These are phyloP conservation scores for Yamadazyma trypodendri DNA, from an alignment of 1,139 yeast species.

Conservation along the genomic window DNA sequence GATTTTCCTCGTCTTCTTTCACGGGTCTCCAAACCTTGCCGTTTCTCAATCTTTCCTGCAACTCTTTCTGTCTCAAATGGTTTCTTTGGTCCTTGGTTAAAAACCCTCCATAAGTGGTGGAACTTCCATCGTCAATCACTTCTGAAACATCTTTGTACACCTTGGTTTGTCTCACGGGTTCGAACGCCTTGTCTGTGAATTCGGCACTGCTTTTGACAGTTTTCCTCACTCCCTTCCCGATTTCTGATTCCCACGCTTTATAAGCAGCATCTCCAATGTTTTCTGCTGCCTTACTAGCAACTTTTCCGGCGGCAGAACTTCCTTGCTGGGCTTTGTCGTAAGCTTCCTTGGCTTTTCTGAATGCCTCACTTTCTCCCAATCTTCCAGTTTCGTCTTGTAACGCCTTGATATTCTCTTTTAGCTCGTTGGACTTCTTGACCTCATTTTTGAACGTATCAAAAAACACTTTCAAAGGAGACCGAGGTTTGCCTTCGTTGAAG, in stretches of 20 bases:
- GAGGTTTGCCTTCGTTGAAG: slow-evolving; percentile 25
- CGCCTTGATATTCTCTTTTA: slow-evolving; percentile 91
- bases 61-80: slow-evolving; percentile 66
- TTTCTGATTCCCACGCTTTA: slow-evolving; percentile 96
- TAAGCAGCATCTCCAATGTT: slow-evolving; percentile 87
- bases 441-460: slow-evolving; percentile 88
- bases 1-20: slow-evolving; percentile 82
- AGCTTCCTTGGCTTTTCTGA: slow-evolving; percentile 90
- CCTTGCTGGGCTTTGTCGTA: slow-evolving; percentile 82
- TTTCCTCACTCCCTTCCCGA: slow-evolving; percentile 82
- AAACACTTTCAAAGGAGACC: slow-evolving; percentile 89
- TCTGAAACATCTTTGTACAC: slow-evolving; percentile 87
- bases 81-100: slow-evolving; percentile 83
- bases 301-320: slow-evolving; percentile 78
- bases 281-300: slow-evolving; percentile 87
- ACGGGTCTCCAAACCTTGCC: slow-evolving; percentile 66
- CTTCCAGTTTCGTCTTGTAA: slow-evolving; percentile 95
- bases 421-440: slow-evolving; percentile 86
- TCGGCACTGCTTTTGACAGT: slow-evolving; percentile 82
- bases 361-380: slow-evolving; percentile 91
- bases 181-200: slow-evolving; percentile 80
- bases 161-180: slow-evolving; percentile 90
- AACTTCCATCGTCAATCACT: slow-evolving; percentile 88
- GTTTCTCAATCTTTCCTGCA: slow-evolving; percentile 42
- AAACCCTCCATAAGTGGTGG: slow-evolving; percentile 90